Evolutionary conservation across 768 basidiomycete genomes (phyloP), one percentile per base, ranked within the genome.

Genomic region (Sistotremastrum niveocremeum): DNA sequence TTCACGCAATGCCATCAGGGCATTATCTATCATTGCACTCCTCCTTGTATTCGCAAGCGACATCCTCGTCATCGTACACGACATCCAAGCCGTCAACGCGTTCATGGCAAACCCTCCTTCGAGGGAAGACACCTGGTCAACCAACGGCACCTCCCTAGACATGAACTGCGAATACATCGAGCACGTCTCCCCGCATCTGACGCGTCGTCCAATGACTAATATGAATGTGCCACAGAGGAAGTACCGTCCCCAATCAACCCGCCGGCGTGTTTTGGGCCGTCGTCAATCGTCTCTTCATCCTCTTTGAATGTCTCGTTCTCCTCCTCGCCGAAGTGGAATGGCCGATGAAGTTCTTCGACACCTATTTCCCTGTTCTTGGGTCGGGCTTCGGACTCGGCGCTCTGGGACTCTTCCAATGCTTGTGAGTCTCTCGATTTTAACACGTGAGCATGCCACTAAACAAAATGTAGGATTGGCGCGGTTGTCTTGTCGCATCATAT

Each of bases 191-290:
- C 20, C 20, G 47, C 44, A 34, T 46, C 45, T 47, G 31, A 9
- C n/a, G 33, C 39, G 40, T 44, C 32, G 37, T 42, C 39, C 32
- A 38, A 8, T 36, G 37, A 37, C 36, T 39, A 41, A 49, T 48
- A 28, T 34, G 11, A 36, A 30, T 47, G 41, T 50, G 46, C 46
- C 76, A 65, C 51, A 82, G 76, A 48, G 55, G 61, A 41, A 85
- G 80, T 61, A 87, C 87, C 3, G 87, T 95, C 4, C 90, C 90
- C 4, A 87, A 88, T 62, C 89, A 94, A 60, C 74, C 85, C 32
- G 90, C 85, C 20, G 90, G 90, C 30, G 74, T 77, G 6, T 94
- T 95, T 65, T 95, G 89, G 85, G 84, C 86, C 4, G 79, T 94
- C 50, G 67, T 93, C 51, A 87, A 88, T 62, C 72, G 86, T 49